Evolutionary conservation across 208 protist genomes (phyloP).

Genomic region (Trypanosoma congolense): DNA sequence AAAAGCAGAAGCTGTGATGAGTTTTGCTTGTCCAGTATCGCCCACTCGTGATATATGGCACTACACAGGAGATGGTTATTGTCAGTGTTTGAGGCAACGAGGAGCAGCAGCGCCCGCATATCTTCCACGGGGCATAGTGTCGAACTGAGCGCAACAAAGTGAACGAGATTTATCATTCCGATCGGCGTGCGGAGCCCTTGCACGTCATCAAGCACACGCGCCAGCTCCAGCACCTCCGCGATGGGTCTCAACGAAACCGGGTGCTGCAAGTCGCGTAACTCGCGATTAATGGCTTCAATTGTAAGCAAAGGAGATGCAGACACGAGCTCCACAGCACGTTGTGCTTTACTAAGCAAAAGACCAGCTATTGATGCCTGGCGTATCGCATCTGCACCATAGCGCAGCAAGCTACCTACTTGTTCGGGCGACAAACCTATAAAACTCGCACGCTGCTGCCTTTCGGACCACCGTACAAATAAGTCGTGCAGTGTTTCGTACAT

Average conservation of each 20-base stretch:
- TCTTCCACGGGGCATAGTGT: slow-evolving; percentile 31
- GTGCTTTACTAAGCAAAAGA: background rate
- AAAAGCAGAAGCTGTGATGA: slow-evolving; percentile 3
- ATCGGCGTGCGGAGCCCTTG: slow-evolving; percentile 28
- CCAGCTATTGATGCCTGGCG: background rate
- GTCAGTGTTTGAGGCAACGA: slow-evolving; percentile 8
- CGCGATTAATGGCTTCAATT: slow-evolving; percentile 3
- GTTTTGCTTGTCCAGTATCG: slow-evolving; percentile 20
- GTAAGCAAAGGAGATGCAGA: slow-evolving; percentile 10
- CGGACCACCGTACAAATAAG: slow-evolving; percentile 35
- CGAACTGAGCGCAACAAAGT: slow-evolving; percentile 35
- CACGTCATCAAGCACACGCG: slow-evolving; percentile 33
- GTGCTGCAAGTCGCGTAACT: slow-evolving; percentile 1
- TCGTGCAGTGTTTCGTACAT: slow-evolving; percentile 44
- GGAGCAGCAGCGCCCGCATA: slow-evolving; percentile 16
- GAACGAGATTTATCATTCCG: slow-evolving; percentile 31
- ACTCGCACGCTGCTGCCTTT: slow-evolving; percentile 17
- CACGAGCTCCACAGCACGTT: slow-evolving; percentile 7
- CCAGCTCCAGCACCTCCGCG: slow-evolving; percentile 46
- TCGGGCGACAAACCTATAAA: slow-evolving; percentile 11
- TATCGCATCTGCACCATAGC: slow-evolving; percentile 15
- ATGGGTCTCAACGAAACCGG: slow-evolving; percentile 12
- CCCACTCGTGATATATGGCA: slow-evolving; percentile 27
- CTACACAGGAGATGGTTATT: slow-evolving; percentile 13
- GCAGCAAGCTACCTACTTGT: slow-evolving; percentile 27